Conservation (phyloP, 495 filamentous ascomycete species). For the Xanthoparmelia taractica region DNA sequence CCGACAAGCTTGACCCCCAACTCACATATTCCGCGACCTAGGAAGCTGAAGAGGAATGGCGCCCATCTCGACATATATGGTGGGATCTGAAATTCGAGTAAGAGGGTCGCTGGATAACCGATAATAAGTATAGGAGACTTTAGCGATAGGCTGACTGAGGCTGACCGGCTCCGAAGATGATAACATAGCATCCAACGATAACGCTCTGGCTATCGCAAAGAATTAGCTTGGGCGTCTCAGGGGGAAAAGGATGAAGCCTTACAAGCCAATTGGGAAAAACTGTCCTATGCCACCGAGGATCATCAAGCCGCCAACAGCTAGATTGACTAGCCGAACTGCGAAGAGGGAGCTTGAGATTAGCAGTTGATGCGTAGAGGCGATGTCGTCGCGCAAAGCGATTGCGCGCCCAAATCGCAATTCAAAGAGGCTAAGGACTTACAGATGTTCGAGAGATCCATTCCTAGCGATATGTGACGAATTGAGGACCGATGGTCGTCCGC, state of each 20-base stretch:
- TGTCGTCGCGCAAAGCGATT: slow-evolving; percentile 17
- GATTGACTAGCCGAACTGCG: slow-evolving; percentile 82
- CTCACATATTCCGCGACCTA: slow-evolving; percentile 92
- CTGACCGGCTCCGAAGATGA: slow-evolving; percentile 83
- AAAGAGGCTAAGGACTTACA: slow-evolving; percentile 37
- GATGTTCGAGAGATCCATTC: slow-evolving; percentile 52
- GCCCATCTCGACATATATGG: slow-evolving; percentile 88
- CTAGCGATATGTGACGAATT: neutral
- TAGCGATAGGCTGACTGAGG: slow-evolving; percentile 4
- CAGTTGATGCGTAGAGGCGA: slow-evolving; percentile 20
- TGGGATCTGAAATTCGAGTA: slow-evolving; percentile 88
- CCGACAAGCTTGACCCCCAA: slow-evolving; percentile 23
- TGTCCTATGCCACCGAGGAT: slow-evolving; percentile 82
- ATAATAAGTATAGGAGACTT: slow-evolving; percentile 7
- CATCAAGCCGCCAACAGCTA: slow-evolving; percentile 82
- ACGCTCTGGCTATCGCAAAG: slow-evolving; percentile 33
- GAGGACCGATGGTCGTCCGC: neutral
- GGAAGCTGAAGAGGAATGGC: slow-evolving; percentile 93
- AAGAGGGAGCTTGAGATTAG: slow-evolving; percentile 18
- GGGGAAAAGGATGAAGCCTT: slow-evolving; percentile 25
- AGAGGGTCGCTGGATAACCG: slow-evolving; percentile 43
- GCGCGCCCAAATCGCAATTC: slow-evolving; percentile 23
- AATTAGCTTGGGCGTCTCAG: neutral
- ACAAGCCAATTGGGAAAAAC: slow-evolving; percentile 61
- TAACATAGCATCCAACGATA: slow-evolving; percentile 76